These are phyloP conservation scores for Monosporascus sp. DNA, from an alignment of 2,329 filamentous ascomycete species.

Conservation along the genomic window DNA sequence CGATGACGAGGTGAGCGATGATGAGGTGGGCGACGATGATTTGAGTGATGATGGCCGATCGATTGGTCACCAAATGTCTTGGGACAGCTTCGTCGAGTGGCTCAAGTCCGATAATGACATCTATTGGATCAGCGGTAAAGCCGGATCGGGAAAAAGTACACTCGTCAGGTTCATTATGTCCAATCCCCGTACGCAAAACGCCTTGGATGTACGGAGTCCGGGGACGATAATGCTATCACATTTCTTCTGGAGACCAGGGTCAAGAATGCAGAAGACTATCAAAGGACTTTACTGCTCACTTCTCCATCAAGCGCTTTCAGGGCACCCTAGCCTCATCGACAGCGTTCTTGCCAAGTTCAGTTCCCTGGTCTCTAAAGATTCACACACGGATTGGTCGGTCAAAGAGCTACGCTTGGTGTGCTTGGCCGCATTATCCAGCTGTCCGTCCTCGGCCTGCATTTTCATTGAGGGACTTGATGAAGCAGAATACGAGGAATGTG, in stretches of 20 bases:
- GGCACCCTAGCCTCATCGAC: too few species aligned
- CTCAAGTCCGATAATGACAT: slow-evolving; percentile 5
- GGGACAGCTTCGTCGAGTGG: slow-evolving; percentile 10
- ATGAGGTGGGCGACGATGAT: too few species aligned
- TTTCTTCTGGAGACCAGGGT: slow-evolving; percentile 8
- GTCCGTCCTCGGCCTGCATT: slow-evolving; percentile 2
- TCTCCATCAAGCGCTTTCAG: slow-evolving; percentile 2
- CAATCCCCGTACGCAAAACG: not conserved
- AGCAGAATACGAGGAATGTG: slow-evolving; percentile 1
- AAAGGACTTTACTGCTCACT: slow-evolving; percentile 5
- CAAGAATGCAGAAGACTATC: slow-evolving; percentile 3
- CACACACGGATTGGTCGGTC: not conserved
- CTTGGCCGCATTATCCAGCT: not conserved
- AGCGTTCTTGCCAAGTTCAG: not conserved
- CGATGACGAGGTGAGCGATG: too few species aligned
- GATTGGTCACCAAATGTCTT: not conserved
- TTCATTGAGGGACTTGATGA: slow-evolving; percentile 6
- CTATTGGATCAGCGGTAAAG: slow-evolving; percentile 14
- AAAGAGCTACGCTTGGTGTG: not conserved
- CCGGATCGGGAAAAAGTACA: slow-evolving; percentile 13
- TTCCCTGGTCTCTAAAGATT: not conserved
- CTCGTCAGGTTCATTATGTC: slow-evolving; percentile 8
- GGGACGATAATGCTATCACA: slow-evolving; percentile 3
- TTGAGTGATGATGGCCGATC: too few species aligned
- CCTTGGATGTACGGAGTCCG: not conserved